phyloP scores from a whole-genome alignment of 2,329 filamentous ascomycete species.

The Apiospora pterosperma region DNA sequence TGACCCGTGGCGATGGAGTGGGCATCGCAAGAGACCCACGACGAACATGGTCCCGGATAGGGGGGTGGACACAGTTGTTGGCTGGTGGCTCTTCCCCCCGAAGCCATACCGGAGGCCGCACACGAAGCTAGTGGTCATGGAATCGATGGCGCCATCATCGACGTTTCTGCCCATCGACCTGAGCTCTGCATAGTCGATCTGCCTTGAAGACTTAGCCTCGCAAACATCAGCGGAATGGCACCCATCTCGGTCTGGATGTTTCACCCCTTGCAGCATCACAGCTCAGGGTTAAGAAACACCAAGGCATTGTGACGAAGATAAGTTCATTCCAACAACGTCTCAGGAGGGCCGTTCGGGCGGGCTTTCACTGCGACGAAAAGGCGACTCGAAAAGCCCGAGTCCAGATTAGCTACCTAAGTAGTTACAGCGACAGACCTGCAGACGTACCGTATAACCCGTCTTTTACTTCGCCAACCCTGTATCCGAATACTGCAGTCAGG shows the following conservation, averaged over 20 bases:
- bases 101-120: not conserved
- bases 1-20: not conserved
- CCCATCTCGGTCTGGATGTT: not conserved
- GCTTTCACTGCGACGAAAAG: not conserved
- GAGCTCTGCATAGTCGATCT: not conserved
- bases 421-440: not conserved
- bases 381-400: not conserved
- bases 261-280: not conserved
- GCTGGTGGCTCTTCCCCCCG: slow-evolving; percentile 1
- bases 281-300: not conserved
- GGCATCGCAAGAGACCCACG: not conserved
- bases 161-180: not conserved
- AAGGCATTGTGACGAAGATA: not conserved
- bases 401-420: not conserved
- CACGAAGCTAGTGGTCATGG: not conserved
- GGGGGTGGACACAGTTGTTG: not conserved
- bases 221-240: not conserved
- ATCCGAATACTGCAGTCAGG: not conserved
- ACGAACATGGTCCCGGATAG: not conserved
- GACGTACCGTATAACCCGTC: not conserved
- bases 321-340: not conserved
- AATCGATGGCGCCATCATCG: not conserved
- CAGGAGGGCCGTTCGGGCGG: not conserved
- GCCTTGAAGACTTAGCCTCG: not conserved
- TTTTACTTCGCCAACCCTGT: no score